Evolutionary conservation across 2,329 filamentous ascomycete species (phyloP).

Genomic region (Iodosphaeria phyllophila): DNA sequence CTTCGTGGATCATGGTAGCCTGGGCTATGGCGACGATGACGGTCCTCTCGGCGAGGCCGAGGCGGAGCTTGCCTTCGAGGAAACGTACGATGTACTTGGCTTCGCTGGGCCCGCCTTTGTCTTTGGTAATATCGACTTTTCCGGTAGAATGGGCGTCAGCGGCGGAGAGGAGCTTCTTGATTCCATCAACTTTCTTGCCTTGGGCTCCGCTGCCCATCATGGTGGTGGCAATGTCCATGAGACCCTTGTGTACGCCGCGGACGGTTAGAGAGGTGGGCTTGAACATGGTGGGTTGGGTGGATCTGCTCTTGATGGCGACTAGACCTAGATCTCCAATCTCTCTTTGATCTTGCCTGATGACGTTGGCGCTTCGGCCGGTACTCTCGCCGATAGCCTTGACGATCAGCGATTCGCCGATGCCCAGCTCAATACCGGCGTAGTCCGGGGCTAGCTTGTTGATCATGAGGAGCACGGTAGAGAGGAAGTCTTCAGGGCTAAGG

Average conservation of each 20-base stretch:
- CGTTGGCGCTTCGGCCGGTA: conserved; percentile 68
- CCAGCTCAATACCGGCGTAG: conserved; percentile 88
- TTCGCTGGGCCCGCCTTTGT: conserved; percentile 88
- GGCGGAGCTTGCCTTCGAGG: conserved; percentile 78
- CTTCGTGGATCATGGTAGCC: conserved; percentile 71
- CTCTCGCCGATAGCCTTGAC: conserved; percentile 97
- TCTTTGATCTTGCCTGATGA: conserved; percentile 91
- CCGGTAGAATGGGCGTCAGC: conserved; percentile 57
- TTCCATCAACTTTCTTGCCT: conserved; percentile 75
- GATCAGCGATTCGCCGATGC: conserved; percentile 95
- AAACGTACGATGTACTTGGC: conserved; percentile 89
- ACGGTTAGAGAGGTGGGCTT: conserved; percentile 86
- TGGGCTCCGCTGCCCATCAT: conserved; percentile 75
- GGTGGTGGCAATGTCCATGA: conserved; percentile 81
- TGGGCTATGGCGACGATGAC: conserved; percentile 81
- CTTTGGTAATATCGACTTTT: conserved; percentile 76
- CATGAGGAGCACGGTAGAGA: conserved; percentile 85
- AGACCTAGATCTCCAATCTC: conserved; percentile 91
- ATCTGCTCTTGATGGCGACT: conserved; percentile 87
- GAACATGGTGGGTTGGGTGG: conserved; percentile 95
- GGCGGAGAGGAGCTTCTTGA: conserved; percentile 90
- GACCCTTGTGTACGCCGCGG: conserved; percentile 65
- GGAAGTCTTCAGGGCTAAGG: conserved; percentile 70
- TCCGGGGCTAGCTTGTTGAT: conserved; percentile 95
- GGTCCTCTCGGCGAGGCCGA: conserved; percentile 83